Percentiles rank a stretch among this genome's conserved stretches.
Conservation (phyloP, 2,329 filamentous ascomycete genomes). For the Penicillium brasilianum region DNA sequence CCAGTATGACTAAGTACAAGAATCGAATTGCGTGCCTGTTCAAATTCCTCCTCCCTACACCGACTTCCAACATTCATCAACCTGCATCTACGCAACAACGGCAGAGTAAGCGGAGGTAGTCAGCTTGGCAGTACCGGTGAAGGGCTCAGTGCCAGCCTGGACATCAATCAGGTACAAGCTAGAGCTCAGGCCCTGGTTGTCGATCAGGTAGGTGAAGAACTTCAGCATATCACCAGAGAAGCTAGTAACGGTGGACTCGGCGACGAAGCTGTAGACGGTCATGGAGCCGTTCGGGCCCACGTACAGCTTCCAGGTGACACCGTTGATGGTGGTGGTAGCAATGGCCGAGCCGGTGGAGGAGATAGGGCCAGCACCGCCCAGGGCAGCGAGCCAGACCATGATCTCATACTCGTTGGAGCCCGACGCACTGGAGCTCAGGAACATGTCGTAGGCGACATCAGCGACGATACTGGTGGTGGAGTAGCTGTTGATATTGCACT, state of each 20-base stretch:
- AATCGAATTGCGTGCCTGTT: background rate
- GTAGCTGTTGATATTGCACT: constrained; percentile 44
- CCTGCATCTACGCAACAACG: constrained; percentile 30
- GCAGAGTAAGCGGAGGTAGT: constrained; percentile 39
- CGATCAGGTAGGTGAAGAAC: constrained; percentile 63
- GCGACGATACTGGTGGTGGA: constrained; percentile 56
- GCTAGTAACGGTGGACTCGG: constrained; percentile 51
- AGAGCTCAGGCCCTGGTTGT: constrained; percentile 39
- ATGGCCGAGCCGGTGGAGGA: constrained; percentile 55
- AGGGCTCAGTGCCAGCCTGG: constrained; percentile 46
- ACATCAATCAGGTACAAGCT: constrained; percentile 61
- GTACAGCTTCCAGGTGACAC: constrained; percentile 63
- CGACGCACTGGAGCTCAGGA: constrained; percentile 57
- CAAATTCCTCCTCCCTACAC: background rate
- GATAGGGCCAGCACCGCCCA: constrained; percentile 64
- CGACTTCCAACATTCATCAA: background rate
- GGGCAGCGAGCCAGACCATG: constrained; percentile 68
- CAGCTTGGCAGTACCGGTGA: constrained; percentile 39
- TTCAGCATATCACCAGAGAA: constrained; percentile 63
- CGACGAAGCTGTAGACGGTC: constrained; percentile 66
- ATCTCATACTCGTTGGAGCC: constrained; percentile 62
- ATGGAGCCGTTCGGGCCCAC: constrained; percentile 63
- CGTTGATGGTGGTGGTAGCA: constrained; percentile 60
- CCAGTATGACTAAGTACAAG: constrained; percentile 7
- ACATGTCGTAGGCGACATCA: constrained; percentile 67